Evolutionary conservation across 257 asterid genomes (phyloP).

Genomic region (Oldenlandia corymbosa): DNA sequence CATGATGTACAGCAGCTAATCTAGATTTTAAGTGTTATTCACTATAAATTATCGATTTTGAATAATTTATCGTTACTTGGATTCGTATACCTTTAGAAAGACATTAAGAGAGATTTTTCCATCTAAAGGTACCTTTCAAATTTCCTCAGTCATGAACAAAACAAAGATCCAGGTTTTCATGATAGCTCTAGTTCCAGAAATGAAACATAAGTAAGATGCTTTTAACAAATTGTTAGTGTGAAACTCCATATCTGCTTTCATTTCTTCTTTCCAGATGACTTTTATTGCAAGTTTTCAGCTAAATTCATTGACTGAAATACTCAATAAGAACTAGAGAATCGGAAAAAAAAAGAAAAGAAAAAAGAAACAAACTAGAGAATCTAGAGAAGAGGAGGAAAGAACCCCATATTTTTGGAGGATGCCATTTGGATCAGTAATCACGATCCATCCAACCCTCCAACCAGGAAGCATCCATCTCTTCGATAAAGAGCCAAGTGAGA

Average conservation of each 20-base stretch:
- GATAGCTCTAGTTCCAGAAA: background rate
- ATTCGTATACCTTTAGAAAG: background rate
- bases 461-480: constrained; percentile 79
- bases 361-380: no score
- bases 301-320: background rate
- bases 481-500: constrained; percentile 58
- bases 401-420: constrained; percentile 56
- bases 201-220: background rate
- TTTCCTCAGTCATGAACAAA: background rate
- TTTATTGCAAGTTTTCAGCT: background rate
- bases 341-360: no score
- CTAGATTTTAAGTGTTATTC: background rate
- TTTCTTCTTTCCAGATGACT: background rate
- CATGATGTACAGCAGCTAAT: background rate
- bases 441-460: constrained; percentile 76
- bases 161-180: background rate
- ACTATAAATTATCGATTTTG: background rate
- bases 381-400: constrained; percentile 11
- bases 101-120: background rate
- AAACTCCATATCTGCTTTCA: background rate
- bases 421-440: constrained; percentile 47
- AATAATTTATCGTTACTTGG: background rate
- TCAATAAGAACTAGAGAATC: background rate
- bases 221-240: background rate
- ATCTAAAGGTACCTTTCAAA: background rate